These are phyloP conservation scores for Erythrobasidium yunnanense DNA, from an alignment of 768 basidiomycete species.

Conservation along the genomic window DNA sequence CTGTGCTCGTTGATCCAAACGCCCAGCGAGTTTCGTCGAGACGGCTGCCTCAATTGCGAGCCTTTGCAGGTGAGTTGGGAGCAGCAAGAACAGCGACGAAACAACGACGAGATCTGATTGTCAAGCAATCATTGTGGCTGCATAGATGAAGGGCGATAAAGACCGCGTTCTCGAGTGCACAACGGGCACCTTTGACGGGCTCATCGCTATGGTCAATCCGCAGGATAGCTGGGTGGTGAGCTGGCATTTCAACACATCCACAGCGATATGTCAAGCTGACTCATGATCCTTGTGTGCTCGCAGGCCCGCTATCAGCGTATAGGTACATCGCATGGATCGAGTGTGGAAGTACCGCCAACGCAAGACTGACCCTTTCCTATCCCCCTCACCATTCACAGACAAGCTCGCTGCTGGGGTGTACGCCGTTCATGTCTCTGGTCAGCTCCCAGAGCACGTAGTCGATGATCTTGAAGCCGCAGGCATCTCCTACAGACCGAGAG, in stretches of 20 bases:
- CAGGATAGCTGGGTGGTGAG: conserved; percentile 76
- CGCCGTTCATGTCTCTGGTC: conserved; percentile 56
- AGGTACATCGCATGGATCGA: conserved; percentile 48
- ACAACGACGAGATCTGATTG: neutral
- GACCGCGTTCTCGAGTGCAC: conserved; percentile 80
- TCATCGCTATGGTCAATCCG: conserved; percentile 75
- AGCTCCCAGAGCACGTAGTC: conserved; percentile 44
- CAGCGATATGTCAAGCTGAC: neutral
- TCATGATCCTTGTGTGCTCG: too few species aligned
- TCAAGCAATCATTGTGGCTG: neutral
- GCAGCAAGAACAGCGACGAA: neutral
- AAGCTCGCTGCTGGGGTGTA: conserved; percentile 87
- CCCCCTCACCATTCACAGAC: conserved; percentile 47
- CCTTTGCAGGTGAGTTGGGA: conserved; percentile 64
- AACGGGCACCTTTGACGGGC: conserved; percentile 82
- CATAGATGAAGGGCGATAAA: conserved; percentile 74
- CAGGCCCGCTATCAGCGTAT: conserved; percentile 78
- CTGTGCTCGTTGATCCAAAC: conserved; percentile 84
- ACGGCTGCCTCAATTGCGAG: conserved; percentile 94
- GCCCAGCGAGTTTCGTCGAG: conserved; percentile 66
- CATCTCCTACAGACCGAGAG: conserved; percentile 56
- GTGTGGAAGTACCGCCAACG: neutral
- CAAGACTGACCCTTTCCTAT: neutral
- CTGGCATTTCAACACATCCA: neutral
- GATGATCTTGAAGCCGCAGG: conserved; percentile 63